Evolutionary conservation across 768 basidiomycete genomes (phyloP).

Genomic region (Auricularia cornea): DNA sequence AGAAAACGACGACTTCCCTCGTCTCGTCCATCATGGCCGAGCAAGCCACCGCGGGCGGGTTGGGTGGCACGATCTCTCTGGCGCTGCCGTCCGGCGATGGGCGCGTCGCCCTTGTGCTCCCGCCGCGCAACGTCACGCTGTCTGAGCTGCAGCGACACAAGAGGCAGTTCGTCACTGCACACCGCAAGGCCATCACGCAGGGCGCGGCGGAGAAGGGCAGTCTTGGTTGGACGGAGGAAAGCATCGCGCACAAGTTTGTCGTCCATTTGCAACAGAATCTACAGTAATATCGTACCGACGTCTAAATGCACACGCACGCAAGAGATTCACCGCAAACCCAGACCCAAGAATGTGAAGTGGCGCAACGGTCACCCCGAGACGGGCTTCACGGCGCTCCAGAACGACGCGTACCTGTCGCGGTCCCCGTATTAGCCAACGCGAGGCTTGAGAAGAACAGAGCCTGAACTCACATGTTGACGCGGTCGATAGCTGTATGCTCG

Average conservation of each 20-base stretch:
- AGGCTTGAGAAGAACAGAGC: background rate
- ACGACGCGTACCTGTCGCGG: background rate
- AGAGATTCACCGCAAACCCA: too few relatives aligned
- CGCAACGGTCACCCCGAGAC: too few relatives aligned
- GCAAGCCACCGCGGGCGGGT: constrained; percentile 43
- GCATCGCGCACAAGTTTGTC: constrained; percentile 61
- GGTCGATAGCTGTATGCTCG: constrained; percentile 42
- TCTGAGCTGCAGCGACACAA: constrained; percentile 85
- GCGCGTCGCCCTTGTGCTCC: constrained; percentile 48
- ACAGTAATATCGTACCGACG: background rate
- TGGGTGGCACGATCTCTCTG: constrained; percentile 44
- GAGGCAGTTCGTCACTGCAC: constrained; percentile 82
- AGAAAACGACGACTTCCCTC: constrained; percentile 61
- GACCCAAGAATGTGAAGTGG: too few relatives aligned
- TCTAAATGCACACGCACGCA: too few relatives aligned
- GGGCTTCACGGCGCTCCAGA: background rate
- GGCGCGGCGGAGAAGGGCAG: constrained; percentile 69
- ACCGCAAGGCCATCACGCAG: constrained; percentile 82
- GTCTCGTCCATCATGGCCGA: constrained; percentile 65
- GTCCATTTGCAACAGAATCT: constrained; percentile 65
- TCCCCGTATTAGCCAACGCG: too few relatives aligned
- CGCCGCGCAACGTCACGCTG: constrained; percentile 64
- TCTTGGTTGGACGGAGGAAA: constrained; percentile 71
- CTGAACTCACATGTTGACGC: constrained; percentile 63
- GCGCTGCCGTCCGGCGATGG: constrained; percentile 33